Evolutionary conservation across 805 yeast genomes (phyloP), one percentile per base, ranked within the genome.

Genomic region (Starmerella roubikii): DNA sequence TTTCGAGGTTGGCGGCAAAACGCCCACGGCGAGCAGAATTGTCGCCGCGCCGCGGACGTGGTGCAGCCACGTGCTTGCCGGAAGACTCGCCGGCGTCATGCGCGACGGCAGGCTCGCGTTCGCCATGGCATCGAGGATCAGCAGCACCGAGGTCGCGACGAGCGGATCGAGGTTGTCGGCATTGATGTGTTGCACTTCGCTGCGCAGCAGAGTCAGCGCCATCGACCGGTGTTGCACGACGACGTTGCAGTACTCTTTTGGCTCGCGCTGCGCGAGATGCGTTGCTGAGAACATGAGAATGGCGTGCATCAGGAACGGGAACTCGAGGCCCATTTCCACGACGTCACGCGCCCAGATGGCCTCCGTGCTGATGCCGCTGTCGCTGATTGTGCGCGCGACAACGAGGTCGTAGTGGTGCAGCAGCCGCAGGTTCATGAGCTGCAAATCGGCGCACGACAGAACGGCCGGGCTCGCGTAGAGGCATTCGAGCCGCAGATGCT

Each of bases 11-110:
- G 74, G 76, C 33, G 77, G 76, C 35, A 85, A 63, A 3, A 94
- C 95, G 85, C 95, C 84, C n/a, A 86, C 94, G 1, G 95, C 94
- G 1, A 94, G 81, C 36, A 88, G 65, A 38, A 88, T 88, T 0
- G 96, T 86, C 5, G 95, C 95, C 0, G 96, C 94, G 24, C 96
- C 97, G 51, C 91, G 81, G 11, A 88, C 95, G 54, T 88, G 96
- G 65, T 83, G 91, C 40, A 88, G 76, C 97, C 97, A 88, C 0
- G 96, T 94, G 3, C 91, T 76, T 2, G 96, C 86, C 1, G 95
- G 93, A 41, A 85, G 59, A 2, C 85, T 76, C 39, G 55, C 56
- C 3, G 74, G 66, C 4, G 71, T 62, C 50, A 54, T 54, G 17
- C 52, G 48, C 9, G 53, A 46, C 32, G 73, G 93, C 34, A 71